phyloP scores from a whole-genome alignment of 1,139 yeast genomes.

The Zygoascus sp. region DNA sequence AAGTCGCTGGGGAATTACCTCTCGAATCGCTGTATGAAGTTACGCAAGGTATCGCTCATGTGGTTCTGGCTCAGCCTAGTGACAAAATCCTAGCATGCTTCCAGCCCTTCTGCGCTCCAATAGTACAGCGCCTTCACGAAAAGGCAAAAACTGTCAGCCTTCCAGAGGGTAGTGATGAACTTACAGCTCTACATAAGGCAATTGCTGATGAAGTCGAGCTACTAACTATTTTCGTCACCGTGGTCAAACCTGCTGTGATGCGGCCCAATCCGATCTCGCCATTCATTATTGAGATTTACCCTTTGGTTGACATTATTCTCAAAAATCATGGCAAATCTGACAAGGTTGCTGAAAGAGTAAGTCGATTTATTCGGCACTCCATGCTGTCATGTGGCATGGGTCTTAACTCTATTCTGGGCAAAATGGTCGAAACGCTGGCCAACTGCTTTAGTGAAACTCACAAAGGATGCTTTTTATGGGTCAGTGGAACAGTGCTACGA shows the following conservation, averaged over 20 bases:
- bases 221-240: slow-evolving; percentile 63
- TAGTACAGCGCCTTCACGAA: slow-evolving; percentile 45
- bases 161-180: slow-evolving; percentile 11
- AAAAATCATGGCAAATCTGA: slow-evolving; percentile 51
- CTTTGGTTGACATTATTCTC: slow-evolving; percentile 49
- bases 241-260: slow-evolving; percentile 36
- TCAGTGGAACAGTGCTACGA: slow-evolving; percentile 75
- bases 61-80: slow-evolving; percentile 55
- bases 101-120: slow-evolving; percentile 64
- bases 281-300: slow-evolving; percentile 58
- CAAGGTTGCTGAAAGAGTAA: slow-evolving; percentile 62
- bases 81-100: slow-evolving; percentile 44
- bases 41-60: slow-evolving; percentile 87
- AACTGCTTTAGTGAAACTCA: slow-evolving; percentile 65
- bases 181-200: slow-evolving; percentile 37
- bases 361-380: slow-evolving; percentile 63
- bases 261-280: slow-evolving; percentile 53
- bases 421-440: slow-evolving; percentile 57
- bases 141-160: slow-evolving; percentile 26
- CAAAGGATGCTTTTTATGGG: slow-evolving; percentile 86
- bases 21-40: slow-evolving; percentile 69
- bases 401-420: slow-evolving; percentile 56
- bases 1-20: slow-evolving; percentile 54
- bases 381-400: slow-evolving; percentile 67
- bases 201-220: slow-evolving; percentile 78